These are phyloP conservation scores for Lachancea cidri DNA, from an alignment of 805 yeast species.

Conservation along the genomic window DNA sequence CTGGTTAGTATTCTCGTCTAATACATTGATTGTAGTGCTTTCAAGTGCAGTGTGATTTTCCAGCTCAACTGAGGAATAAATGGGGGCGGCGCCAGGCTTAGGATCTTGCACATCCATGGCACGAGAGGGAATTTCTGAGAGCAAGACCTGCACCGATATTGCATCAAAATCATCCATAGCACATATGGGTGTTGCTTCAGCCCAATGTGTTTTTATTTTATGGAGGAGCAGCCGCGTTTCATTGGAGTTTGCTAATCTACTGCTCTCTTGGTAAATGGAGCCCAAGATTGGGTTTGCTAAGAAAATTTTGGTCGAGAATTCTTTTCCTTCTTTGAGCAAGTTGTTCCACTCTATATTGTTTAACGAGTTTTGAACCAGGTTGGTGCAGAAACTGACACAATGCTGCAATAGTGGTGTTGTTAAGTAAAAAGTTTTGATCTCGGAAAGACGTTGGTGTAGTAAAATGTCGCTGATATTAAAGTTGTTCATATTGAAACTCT, in stretches of 20 bases:
- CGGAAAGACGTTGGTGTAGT: background rate
- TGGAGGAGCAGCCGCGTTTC: background rate
- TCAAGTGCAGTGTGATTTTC: background rate
- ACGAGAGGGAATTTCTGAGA: background rate
- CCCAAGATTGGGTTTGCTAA: background rate
- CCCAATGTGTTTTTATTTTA: background rate
- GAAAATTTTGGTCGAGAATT: background rate
- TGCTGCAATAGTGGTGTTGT: constrained; percentile 3
- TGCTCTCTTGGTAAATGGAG: background rate
- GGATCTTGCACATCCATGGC: background rate
- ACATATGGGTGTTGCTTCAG: background rate
- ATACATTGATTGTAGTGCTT: too few species aligned
- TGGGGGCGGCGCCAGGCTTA: constrained; percentile 7
- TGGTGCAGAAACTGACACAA: background rate
- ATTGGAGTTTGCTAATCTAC: background rate
- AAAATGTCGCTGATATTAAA: background rate
- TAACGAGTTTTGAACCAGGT: background rate
- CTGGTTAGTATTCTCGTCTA: background rate
- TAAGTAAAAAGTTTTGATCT: constrained; percentile 7
- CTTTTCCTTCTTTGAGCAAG: background rate
- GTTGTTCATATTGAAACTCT: background rate
- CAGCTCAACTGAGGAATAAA: background rate
- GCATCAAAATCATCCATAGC: background rate
- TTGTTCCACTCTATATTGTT: background rate
- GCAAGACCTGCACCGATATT: too few species aligned